These are phyloP conservation scores for Plasmopara halstedii DNA, from an alignment of 352 stramenopile genomes.

Conservation along the genomic window DNA sequence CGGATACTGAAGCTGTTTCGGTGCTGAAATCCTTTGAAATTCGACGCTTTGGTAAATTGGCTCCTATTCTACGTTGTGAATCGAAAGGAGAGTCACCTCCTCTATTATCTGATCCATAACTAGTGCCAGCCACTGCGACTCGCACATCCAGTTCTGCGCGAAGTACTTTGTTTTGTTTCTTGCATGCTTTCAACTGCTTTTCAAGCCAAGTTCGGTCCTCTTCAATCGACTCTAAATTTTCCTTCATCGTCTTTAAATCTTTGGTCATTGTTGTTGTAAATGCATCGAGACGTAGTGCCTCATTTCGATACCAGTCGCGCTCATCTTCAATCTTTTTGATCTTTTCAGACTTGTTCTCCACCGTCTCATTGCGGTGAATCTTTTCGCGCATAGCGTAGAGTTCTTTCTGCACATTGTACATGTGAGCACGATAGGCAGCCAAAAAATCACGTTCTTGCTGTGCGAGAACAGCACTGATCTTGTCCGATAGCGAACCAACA, in stretches of 20 bases:
- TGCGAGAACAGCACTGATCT: constrained; percentile 85
- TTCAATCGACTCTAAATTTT: constrained; percentile 86
- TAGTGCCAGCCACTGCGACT: constrained; percentile 22
- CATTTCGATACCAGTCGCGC: constrained; percentile 91
- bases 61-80: constrained; percentile 2
- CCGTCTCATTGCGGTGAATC: constrained; percentile 84
- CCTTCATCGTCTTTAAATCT: constrained; percentile 89
- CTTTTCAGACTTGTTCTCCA: constrained; percentile 84
- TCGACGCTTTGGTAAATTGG: constrained; percentile 11
- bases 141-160: constrained; percentile 72
- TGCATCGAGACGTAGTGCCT: constrained; percentile 85
- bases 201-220: constrained; percentile 89
- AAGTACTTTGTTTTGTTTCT: constrained; percentile 92
- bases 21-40: constrained; percentile 7
- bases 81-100: constrained; percentile 36
- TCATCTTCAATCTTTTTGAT: constrained; percentile 91
- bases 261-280: constrained; percentile 90
- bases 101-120: constrained; percentile 15
- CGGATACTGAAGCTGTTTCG: not conserved
- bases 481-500: constrained; percentile 76
- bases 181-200: constrained; percentile 90
- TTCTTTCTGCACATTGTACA: constrained; percentile 94
- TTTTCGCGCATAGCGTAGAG: constrained; percentile 87
- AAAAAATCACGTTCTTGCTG: constrained; percentile 91
- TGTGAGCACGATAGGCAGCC: constrained; percentile 89